Percentiles rank a stretch among this genome's conserved stretches.
These are phyloP conservation scores for Russula olivacea DNA, from an alignment of 768 basidiomycete genomes.

Conservation along the genomic window DNA sequence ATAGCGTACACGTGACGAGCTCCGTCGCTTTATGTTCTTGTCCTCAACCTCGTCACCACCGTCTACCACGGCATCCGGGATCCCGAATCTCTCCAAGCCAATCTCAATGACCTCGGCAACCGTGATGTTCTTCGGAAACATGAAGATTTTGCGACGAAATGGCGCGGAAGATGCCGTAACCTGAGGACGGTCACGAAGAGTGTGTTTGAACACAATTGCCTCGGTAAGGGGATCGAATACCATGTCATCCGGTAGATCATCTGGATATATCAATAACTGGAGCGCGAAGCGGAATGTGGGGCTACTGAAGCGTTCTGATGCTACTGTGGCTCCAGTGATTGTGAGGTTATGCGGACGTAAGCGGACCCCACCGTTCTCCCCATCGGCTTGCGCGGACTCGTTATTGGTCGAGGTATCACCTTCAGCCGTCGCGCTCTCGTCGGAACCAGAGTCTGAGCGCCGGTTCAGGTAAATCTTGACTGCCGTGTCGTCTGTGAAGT, in stretches of 20 bases:
- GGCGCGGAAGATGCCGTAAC: conserved; percentile 42
- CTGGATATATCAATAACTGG: conserved; percentile 80
- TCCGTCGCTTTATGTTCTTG: conserved; percentile 75
- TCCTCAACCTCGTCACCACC: conserved; percentile 98
- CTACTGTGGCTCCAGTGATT: conserved; percentile 38
- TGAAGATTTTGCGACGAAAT: conserved; percentile 74
- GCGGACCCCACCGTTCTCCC: conserved; percentile 27
- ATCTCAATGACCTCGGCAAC: conserved; percentile 96
- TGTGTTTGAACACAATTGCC: conserved; percentile 84
- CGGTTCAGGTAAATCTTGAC: conserved; percentile 96
- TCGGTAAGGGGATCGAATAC: conserved; percentile 89
- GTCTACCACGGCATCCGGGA: conserved; percentile 94
- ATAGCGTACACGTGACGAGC: conserved; percentile 75
- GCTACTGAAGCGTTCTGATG: conserved; percentile 70
- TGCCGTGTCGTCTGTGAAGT: conserved; percentile 93
- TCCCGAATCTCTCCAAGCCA: conserved; percentile 89
- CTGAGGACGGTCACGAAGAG: conserved; percentile 51
- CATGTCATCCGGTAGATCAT: conserved; percentile 92
- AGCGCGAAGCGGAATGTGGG: conserved; percentile 82
- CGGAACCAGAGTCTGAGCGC: conserved; percentile 34
- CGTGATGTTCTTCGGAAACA: conserved; percentile 90
- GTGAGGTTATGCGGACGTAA: conserved; percentile 41
- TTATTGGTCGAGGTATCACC: conserved; percentile 39
- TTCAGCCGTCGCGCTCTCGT: conserved; percentile 37
- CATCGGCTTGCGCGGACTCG: conserved; percentile 34